Evolutionary conservation across 441 rosid species (phyloP).

Genomic region (Euphorbia corollata): DNA sequence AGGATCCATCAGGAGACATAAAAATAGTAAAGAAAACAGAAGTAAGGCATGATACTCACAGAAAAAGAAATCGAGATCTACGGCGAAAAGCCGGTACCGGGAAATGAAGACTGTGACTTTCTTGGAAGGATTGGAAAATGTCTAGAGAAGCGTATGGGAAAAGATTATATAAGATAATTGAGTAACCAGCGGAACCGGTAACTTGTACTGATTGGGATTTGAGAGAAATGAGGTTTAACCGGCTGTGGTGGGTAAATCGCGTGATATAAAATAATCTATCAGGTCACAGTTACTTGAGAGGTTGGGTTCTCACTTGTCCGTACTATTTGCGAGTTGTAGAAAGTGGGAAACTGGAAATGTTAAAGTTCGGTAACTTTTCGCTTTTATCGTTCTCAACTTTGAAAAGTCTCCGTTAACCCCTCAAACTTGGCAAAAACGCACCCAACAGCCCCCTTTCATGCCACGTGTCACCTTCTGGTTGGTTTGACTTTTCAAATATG

Average conservation of each 20-base stretch:
- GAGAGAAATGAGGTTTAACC: slow-evolving; percentile 23
- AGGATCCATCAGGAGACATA: slow-evolving; percentile 3
- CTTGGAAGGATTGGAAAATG: slow-evolving; percentile 10
- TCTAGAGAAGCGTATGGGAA: slow-evolving; percentile 17
- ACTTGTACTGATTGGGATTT: background rate
- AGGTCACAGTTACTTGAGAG: too few species aligned
- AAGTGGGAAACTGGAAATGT: too few species aligned
- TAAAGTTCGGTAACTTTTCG: too few species aligned
- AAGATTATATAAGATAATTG: slow-evolving; percentile 16
- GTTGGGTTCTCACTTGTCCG: too few species aligned
- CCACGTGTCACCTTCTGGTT: too few species aligned
- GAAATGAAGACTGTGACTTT: slow-evolving; percentile 15
- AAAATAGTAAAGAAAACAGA: background rate
- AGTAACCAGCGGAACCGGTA: slow-evolving; percentile 37
- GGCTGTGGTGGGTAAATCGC: slow-evolving; percentile 30
- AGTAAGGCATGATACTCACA: slow-evolving; percentile 14
- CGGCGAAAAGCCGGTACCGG: slow-evolving; percentile 3
- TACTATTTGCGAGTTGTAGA: too few species aligned
- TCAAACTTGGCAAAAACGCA: too few species aligned
- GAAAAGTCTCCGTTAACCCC: too few species aligned
- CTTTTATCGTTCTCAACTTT: too few species aligned
- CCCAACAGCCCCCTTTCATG: too few species aligned
- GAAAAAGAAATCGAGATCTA: slow-evolving; percentile 23
- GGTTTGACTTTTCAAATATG: too few species aligned
- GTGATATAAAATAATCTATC: background rate